A percentile compares a stretch with the other conserved stretches of the same genome.
Evolutionary conservation across 106 monocot species (phyloP).

Genomic region (Allium fistulosum): DNA sequence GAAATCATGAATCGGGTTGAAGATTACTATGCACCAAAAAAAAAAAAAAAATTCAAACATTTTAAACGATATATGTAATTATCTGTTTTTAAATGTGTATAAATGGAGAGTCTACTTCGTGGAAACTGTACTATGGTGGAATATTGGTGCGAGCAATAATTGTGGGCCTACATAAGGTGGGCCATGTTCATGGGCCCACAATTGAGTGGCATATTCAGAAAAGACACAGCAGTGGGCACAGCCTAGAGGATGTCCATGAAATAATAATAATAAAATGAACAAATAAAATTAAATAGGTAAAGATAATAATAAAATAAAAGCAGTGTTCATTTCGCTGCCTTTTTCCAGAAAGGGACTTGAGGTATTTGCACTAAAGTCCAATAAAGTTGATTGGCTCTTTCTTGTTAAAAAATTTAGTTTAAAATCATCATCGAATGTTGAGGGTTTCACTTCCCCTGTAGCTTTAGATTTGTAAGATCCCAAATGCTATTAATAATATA

Average conservation of each 20-base stretch:
- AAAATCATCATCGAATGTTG: too few species aligned
- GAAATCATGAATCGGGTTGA: too few species aligned
- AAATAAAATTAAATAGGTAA: background rate
- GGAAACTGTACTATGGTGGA: background rate
- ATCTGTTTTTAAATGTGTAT: too few species aligned
- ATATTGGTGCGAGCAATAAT: conserved; percentile 1
- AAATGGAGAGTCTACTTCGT: too few species aligned
- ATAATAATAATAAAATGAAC: background rate
- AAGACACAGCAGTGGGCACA: conserved; percentile 1
- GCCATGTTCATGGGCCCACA: background rate
- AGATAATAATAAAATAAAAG: background rate
- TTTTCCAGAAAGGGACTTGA: conserved; percentile 5
- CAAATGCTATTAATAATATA: too few species aligned
- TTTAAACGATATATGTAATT: too few species aligned
- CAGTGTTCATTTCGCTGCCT: conserved; percentile 1
- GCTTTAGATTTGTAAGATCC: too few species aligned
- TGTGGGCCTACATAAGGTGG: background rate
- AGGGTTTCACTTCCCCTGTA: background rate
- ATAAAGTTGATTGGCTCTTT: background rate
- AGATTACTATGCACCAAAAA: too few species aligned
- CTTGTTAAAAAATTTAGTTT: too few species aligned
- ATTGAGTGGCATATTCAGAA: background rate
- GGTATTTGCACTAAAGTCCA: conserved; percentile 1
- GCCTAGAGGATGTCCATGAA: background rate
- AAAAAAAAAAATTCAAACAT: too few species aligned